A percentile compares a stretch with the other conserved stretches of the same genome.
These are phyloP conservation scores for Seiridium unicorne DNA, from an alignment of 2,329 filamentous ascomycete genomes.

Conservation along the genomic window DNA sequence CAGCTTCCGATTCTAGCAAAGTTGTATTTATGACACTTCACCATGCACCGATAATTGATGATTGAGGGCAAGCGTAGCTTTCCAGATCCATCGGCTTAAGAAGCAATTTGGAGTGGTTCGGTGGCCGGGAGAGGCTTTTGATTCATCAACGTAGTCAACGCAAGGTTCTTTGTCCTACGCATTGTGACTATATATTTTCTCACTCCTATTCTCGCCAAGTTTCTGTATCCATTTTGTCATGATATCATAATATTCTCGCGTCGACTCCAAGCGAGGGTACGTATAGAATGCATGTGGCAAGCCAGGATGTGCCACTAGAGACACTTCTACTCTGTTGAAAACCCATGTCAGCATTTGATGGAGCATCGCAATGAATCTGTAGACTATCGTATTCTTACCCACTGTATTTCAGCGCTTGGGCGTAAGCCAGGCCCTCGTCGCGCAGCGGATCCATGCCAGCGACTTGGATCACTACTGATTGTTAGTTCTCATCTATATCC, in stretches of 20 bases:
- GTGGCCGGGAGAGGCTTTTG: too few species aligned
- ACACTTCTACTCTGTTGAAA: neutral
- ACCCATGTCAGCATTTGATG: neutral
- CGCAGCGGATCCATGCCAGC: conserved; percentile 1
- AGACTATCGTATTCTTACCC: neutral
- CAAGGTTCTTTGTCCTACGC: neutral
- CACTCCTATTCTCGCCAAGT: neutral
- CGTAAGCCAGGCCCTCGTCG: neutral
- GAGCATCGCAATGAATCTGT: neutral
- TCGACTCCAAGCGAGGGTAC: neutral
- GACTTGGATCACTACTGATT: neutral
- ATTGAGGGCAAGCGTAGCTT: too few species aligned
- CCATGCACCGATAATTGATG: too few species aligned
- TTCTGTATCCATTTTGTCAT: neutral
- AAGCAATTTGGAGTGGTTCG: too few species aligned
- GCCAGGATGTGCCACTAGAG: neutral
- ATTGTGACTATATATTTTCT: neutral
- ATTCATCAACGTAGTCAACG: too few species aligned
- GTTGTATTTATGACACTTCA: too few species aligned
- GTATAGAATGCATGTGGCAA: conserved; percentile 1
- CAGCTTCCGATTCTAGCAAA: too few species aligned
- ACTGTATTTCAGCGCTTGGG: neutral
- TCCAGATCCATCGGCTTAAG: too few species aligned
- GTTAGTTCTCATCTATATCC: neutral
- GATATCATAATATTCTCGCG: neutral